Conservation (phyloP, 1,284 basidiomycete genomes). For the Termitomyces sp. region DNA sequence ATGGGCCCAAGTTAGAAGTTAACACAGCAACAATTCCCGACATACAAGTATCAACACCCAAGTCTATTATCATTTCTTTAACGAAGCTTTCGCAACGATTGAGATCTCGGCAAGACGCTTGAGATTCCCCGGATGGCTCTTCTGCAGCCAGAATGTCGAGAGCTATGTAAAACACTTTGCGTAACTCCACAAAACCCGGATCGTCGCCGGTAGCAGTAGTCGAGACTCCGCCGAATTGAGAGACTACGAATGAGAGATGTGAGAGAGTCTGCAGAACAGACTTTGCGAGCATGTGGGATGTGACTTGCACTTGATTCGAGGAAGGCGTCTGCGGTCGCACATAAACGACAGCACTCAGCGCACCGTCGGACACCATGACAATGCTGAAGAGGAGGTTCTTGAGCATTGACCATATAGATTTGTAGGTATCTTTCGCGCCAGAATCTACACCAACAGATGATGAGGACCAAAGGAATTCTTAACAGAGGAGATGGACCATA, state of each 20-base stretch:
- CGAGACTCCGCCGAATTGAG: constrained; percentile 68
- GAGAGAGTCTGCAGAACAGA: constrained; percentile 49
- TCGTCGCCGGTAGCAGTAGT: constrained; percentile 36
- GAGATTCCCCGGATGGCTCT: background rate
- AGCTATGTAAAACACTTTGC: constrained; percentile 65
- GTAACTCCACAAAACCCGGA: constrained; percentile 58
- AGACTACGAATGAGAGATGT: constrained; percentile 65
- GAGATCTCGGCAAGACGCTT: constrained; percentile 16
- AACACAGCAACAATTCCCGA: background rate
- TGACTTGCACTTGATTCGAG: constrained; percentile 17
- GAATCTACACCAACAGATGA: constrained; percentile 21
- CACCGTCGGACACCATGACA: constrained; percentile 62
- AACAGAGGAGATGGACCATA: constrained; percentile 23
- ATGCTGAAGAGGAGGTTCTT: constrained; percentile 67
- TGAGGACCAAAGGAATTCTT: background rate
- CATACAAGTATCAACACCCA: constrained; percentile 13
- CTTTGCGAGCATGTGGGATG: constrained; percentile 44
- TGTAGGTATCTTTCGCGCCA: constrained; percentile 39
- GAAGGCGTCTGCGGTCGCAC: constrained; percentile 31
- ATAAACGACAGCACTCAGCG: constrained; percentile 53
- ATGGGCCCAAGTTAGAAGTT: constrained; percentile 1
- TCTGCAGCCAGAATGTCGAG: constrained; percentile 55
- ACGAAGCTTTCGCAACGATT: constrained; percentile 32
- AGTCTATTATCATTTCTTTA: constrained; percentile 9
- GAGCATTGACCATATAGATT: constrained; percentile 55